phyloP scores from a whole-genome alignment of 805 yeast species.

The Ogataea polymorpha region DNA sequence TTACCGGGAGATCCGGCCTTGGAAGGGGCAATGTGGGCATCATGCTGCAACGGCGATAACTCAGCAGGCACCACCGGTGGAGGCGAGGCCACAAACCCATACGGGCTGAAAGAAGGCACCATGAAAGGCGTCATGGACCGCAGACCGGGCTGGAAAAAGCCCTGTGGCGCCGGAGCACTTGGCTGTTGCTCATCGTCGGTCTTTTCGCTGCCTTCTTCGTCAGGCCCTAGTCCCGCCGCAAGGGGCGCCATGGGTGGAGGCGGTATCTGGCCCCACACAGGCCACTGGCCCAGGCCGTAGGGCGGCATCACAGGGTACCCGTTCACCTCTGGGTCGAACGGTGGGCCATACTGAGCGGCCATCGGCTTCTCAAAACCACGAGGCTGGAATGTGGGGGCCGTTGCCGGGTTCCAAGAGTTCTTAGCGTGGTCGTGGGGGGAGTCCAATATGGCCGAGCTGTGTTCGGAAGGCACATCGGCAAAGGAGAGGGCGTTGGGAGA shows the following conservation, averaged over 20 bases:
- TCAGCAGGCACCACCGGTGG: conserved; percentile 5
- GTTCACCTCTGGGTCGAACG: conserved; percentile 18
- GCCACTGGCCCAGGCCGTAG: conserved; percentile 18
- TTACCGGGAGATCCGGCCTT: conserved; percentile 17
- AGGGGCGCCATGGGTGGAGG: conserved; percentile 16
- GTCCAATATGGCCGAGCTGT: conserved; percentile 33
- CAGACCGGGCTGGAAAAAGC: conserved; percentile 24
- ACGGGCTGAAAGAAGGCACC: conserved; percentile 51
- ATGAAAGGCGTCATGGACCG: conserved; percentile 38
- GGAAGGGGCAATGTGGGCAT: conserved; percentile 3
- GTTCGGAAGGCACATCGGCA: conserved; percentile 33
- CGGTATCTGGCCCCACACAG: conserved; percentile 9
- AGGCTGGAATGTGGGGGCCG: conserved; percentile 60
- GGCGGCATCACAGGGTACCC: conserved; percentile 18
- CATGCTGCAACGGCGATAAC: conserved; percentile 1
- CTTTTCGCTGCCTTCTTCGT: conserved; percentile 7
- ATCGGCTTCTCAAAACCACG: conserved; percentile 23
- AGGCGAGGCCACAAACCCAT: conserved; percentile 29
- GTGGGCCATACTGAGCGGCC: conserved; percentile 12
- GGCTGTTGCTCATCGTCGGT: conserved; percentile 1
- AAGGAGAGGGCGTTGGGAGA: conserved; percentile 30
- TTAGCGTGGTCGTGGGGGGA: conserved; percentile 20
- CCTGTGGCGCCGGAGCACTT: conserved; percentile 11
- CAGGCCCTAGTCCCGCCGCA: background rate
- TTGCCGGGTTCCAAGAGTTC: conserved; percentile 65